These are phyloP conservation scores for Nicotiana tomentosiformis DNA, from an alignment of 257 asterid genomes.

Conservation along the genomic window DNA sequence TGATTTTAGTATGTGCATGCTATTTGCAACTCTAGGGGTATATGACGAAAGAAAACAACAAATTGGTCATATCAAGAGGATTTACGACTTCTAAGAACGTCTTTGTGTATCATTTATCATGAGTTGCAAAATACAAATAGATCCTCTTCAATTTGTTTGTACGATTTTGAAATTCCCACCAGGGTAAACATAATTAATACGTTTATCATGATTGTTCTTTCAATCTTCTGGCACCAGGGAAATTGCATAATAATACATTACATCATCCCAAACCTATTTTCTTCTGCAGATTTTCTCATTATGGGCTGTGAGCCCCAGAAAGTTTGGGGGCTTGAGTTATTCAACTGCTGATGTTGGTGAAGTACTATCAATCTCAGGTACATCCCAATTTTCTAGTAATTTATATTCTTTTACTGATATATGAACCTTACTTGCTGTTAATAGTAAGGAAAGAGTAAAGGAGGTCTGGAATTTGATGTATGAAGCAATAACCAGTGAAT, in stretches of 20 bases:
- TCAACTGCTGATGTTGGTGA: slow-evolving; percentile 65
- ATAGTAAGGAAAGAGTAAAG: neutral
- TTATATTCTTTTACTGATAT: neutral
- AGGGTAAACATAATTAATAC: neutral
- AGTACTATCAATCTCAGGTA: slow-evolving; percentile 77
- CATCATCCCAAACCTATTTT: neutral
- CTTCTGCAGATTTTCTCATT: slow-evolving; percentile 64
- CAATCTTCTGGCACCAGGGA: neutral
- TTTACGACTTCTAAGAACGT: neutral
- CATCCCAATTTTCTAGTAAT: neutral
- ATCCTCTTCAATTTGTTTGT: neutral
- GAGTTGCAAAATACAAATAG: neutral
- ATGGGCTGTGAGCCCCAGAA: slow-evolving; percentile 83
- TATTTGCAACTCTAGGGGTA: neutral
- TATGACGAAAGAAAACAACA: neutral
- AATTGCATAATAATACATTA: neutral
- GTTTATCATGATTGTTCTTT: neutral
- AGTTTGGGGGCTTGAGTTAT: slow-evolving; percentile 64
- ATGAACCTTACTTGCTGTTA: neutral
- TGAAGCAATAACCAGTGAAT: neutral
- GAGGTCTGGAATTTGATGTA: neutral
- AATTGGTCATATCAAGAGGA: neutral
- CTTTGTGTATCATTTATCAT: neutral
- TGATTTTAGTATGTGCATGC: neutral
- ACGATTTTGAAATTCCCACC: neutral